phyloP scores from a whole-genome alignment of 768 basidiomycete genomes.

The Baorangia bicolor region DNA sequence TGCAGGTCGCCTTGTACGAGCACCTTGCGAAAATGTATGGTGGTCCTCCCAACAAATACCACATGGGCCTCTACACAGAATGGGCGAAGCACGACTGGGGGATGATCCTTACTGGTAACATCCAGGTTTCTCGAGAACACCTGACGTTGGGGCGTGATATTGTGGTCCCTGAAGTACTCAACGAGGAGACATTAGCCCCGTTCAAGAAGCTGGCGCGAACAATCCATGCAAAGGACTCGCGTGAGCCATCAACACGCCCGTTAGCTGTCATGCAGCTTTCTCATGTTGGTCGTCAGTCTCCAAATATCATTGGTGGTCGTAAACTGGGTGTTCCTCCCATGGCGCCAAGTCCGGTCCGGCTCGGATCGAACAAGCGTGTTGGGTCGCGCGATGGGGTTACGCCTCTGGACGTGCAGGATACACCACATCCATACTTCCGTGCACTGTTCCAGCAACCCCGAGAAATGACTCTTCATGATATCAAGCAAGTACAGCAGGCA shows the following conservation, averaged over 20 bases:
- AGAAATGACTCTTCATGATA: conserved; percentile 57
- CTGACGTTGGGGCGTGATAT: conserved; percentile 73
- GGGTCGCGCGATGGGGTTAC: conserved; percentile 3
- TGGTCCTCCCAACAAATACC: conserved; percentile 67
- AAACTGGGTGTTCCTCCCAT: conserved; percentile 55
- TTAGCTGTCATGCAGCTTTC: conserved; percentile 81
- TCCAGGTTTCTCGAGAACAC: conserved; percentile 64
- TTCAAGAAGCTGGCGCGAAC: conserved; percentile 49
- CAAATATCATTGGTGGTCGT: conserved; percentile 71
- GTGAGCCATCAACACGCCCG: conserved; percentile 6
- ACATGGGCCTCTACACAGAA: conserved; percentile 62
- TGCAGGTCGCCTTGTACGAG: conserved; percentile 89
- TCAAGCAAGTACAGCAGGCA: conserved; percentile 54
- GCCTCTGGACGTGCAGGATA: conserved; percentile 6
- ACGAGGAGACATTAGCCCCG: conserved; percentile 43
- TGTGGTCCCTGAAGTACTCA: conserved; percentile 48
- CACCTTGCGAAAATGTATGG: conserved; percentile 65
- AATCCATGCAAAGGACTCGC: conserved; percentile 43
- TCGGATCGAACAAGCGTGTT: conserved; percentile 36
- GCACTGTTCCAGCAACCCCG: conserved; percentile 64
- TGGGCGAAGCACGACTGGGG: conserved; percentile 85
- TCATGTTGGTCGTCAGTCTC: conserved; percentile 82
- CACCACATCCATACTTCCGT: conserved; percentile 29
- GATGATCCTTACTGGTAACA: conserved; percentile 85
- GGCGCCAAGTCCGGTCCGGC: conserved; percentile 64